Evolutionary conservation across 179 eudicot genomes (phyloP).

Genomic region (Corrigiola litoralis): DNA sequence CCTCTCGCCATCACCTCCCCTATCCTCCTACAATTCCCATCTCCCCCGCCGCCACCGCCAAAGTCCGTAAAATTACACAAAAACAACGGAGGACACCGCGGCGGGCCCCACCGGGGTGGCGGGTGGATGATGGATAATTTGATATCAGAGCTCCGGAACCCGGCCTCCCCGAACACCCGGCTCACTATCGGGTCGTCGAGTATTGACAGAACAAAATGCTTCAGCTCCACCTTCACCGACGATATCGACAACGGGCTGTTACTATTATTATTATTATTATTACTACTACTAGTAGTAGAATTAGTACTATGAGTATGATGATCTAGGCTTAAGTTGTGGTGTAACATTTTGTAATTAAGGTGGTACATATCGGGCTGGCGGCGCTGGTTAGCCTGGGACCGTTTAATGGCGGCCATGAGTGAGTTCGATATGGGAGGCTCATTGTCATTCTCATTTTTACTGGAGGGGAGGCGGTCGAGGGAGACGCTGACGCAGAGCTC

Average conservation of each 20-base stretch:
- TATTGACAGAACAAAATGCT: slow-evolving; percentile 69
- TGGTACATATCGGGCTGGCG: slow-evolving; percentile 89
- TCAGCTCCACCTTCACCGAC: slow-evolving; percentile 62
- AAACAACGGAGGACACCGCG: slow-evolving; percentile 55
- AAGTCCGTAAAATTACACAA: slow-evolving; percentile 45
- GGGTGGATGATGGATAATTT: slow-evolving; percentile 63
- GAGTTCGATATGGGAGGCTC: slow-evolving; percentile 82
- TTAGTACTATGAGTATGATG: neutral
- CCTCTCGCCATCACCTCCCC: slow-evolving; percentile 54
- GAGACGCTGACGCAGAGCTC: slow-evolving; percentile 74
- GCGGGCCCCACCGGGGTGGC: slow-evolving; percentile 24
- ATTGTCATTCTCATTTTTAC: slow-evolving; percentile 30
- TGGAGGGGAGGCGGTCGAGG: slow-evolving; percentile 58
- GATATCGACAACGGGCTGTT: slow-evolving; percentile 29
- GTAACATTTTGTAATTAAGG: slow-evolving; percentile 28
- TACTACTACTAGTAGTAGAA: neutral
- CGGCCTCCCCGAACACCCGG: slow-evolving; percentile 85
- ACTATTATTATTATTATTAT: neutral
- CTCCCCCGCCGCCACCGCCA: slow-evolving; percentile 15
- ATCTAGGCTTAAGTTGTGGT: neutral
- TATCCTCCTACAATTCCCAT: slow-evolving; percentile 44
- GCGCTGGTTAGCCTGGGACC: slow-evolving; percentile 90
- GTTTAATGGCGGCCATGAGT: slow-evolving; percentile 85
- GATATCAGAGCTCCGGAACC: slow-evolving; percentile 65
- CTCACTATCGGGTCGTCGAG: slow-evolving; percentile 90